Base-by-base conservation (phyloP, 83 land plant genomes). In the Picea mariana region DNA sequence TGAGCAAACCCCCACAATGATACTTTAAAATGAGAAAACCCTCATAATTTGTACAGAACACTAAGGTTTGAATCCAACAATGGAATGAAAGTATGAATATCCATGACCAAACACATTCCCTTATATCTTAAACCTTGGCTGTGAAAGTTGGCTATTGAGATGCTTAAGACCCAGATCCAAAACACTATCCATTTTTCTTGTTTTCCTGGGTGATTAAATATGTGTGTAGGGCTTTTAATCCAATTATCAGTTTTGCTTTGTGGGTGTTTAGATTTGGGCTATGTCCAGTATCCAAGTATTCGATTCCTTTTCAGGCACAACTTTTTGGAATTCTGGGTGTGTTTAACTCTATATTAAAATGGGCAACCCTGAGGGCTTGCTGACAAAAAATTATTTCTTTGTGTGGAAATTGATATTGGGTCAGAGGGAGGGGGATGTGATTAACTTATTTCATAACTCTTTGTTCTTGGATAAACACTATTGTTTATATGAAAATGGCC, bases 91-190 rank as follows among this genome's bases (percentile, higher is more conserved):
- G 1, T 42, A 8, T 20, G 15, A 52, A 52, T 44, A 73, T 3
- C 47, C 24, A 9, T 42, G 21, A 9, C 2, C 24, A 9, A 73
- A 21, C 77, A 21, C 8, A 42, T 21, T 73, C 77, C 8, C 26
- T 1, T 73, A 4, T 20, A 15, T n/a, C 4, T 42, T 16, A 8
- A 18, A 18, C 44, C 44, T 40, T 73, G 1, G 44, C 21, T 38
- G 21, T n/a, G 26, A 44, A 21, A n/a, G 24, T 23, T 73, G 24
- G 58, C 13, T 52, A 73, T 73, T 52, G 55, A n/a, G 77, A 11
- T 20, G 11, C 77, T 9, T 23, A 73, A 73, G 58, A n/a, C 16
- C 77, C 77, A 21, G 77, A 73, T 73, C 77, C 26, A 73, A 73
- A 42, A 52, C 47, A 11, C n/a, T 47, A 20, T 44, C 26, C 26